Percentiles rank a stretch among this genome's conserved stretches.
Evolutionary conservation across 805 yeast genomes (phyloP).

Genomic region (Myxozyma udenii): DNA sequence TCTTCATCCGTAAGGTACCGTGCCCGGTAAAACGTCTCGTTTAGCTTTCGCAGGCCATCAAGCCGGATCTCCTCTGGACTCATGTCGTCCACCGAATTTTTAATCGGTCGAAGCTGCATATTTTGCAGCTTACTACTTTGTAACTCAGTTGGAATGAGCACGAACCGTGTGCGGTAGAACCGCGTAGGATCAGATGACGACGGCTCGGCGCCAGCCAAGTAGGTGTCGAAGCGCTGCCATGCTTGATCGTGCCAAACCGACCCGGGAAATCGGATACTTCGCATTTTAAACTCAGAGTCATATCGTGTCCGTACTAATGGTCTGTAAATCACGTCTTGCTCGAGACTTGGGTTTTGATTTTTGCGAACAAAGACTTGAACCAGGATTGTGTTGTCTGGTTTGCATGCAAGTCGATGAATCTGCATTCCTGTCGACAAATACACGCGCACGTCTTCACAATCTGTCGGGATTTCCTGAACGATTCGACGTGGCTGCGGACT

Average conservation of each 20-base stretch:
- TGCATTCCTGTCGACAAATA: constrained; percentile 78
- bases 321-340: constrained; percentile 39
- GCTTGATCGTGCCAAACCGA: constrained; percentile 49
- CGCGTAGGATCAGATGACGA: constrained; percentile 52
- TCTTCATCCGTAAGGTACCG: constrained; percentile 48
- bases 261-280: constrained; percentile 55
- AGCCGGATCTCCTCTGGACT: constrained; percentile 82
- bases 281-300: constrained; percentile 59
- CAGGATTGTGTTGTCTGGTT: constrained; percentile 61
- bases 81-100: constrained; percentile 49
- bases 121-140: constrained; percentile 48
- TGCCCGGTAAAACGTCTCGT: constrained; percentile 59
- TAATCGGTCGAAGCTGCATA: constrained; percentile 12
- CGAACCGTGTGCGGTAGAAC: constrained; percentile 74
- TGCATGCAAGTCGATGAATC: constrained; percentile 78
- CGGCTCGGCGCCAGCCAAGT: constrained; percentile 87
- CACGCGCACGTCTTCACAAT: constrained; percentile 56
- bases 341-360: constrained; percentile 23
- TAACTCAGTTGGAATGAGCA: constrained; percentile 72
- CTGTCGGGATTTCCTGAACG: constrained; percentile 54
- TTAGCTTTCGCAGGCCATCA: constrained; percentile 76
- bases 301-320: constrained; percentile 74
- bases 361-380: constrained; percentile 62
- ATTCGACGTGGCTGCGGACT: constrained; percentile 48
- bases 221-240: constrained; percentile 91